A percentile compares a stretch with the other conserved stretches of the same genome.
These are phyloP conservation scores for Aspergillus sp. DNA, from an alignment of 2,329 filamentous ascomycete species.

Conservation along the genomic window DNA sequence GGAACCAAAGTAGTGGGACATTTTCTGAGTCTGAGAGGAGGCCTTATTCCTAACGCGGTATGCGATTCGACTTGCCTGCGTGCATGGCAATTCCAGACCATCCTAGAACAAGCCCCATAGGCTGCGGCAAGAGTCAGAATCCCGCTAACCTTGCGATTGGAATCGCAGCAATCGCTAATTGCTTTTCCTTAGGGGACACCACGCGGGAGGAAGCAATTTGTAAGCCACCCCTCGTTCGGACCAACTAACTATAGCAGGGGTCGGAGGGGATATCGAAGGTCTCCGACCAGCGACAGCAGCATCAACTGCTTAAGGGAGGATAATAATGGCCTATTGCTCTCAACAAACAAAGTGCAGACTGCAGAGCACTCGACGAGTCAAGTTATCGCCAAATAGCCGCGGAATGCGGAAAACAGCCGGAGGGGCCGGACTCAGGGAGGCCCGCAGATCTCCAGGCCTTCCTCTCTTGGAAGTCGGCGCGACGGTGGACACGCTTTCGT, in stretches of 20 bases:
- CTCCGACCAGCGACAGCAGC: too few species aligned
- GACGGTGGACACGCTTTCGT: too few species aligned
- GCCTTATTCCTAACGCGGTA: background rate
- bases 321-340: too few species aligned
- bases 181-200: too few species aligned
- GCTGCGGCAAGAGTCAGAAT: background rate
- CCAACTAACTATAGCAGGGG: too few species aligned
- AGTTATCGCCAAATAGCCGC: too few species aligned
- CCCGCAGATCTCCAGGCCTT: slow-evolving; percentile 1
- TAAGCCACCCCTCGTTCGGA: too few species aligned
- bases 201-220: background rate
- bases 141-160: background rate
- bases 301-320: too few species aligned
- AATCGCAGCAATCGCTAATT: too few species aligned
- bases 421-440: background rate
- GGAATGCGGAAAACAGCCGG: background rate
- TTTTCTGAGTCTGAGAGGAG: background rate
- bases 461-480: background rate
- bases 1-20: background rate
- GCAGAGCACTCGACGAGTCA: too few species aligned
- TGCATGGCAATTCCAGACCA: background rate
- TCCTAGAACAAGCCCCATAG: background rate
- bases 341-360: too few species aligned
- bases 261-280: too few species aligned
- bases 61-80: background rate